Percentiles rank a stretch among this genome's conserved stretches.
These are phyloP conservation scores for Calycina herbarum DNA, from an alignment of 2,329 filamentous ascomycete genomes.

Conservation along the genomic window DNA sequence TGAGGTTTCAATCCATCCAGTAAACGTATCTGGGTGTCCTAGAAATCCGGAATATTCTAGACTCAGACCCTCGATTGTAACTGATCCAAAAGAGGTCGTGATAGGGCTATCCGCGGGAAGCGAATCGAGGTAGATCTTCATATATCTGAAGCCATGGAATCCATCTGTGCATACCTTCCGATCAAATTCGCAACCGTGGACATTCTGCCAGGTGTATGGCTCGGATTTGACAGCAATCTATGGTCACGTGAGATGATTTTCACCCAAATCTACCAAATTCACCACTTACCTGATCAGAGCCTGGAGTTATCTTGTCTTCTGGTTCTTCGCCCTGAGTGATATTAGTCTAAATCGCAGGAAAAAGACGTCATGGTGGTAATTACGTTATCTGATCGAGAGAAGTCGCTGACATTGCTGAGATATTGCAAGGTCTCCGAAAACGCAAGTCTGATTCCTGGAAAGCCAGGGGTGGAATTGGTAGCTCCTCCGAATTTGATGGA, in stretches of 20 bases:
- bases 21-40: constrained; percentile 50
- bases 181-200: constrained; percentile 45
- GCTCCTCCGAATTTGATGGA: constrained; percentile 45
- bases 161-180: constrained; percentile 51
- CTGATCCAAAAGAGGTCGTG: constrained; percentile 44
- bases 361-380: constrained; percentile 13
- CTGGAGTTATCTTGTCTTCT: constrained; percentile 43
- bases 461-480: constrained; percentile 35
- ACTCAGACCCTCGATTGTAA: constrained; percentile 45
- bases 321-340: constrained; percentile 25
- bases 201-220: constrained; percentile 47
- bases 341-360: constrained; percentile 11
- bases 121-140: constrained; percentile 50
- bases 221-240: constrained; percentile 47
- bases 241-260: constrained; percentile 14
- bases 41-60: constrained; percentile 47
- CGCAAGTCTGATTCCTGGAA: constrained; percentile 46
- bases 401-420: constrained; percentile 47
- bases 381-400: constrained; percentile 49
- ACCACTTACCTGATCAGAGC: constrained; percentile 47
- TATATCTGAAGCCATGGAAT: constrained; percentile 53
- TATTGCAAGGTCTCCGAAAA: constrained; percentile 52
- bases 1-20: constrained; percentile 54
- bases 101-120: constrained; percentile 46
- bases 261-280: background rate